Base-by-base conservation (phyloP, 768 basidiomycete genomes). In the Naganishia vaughanmartiniae region DNA sequence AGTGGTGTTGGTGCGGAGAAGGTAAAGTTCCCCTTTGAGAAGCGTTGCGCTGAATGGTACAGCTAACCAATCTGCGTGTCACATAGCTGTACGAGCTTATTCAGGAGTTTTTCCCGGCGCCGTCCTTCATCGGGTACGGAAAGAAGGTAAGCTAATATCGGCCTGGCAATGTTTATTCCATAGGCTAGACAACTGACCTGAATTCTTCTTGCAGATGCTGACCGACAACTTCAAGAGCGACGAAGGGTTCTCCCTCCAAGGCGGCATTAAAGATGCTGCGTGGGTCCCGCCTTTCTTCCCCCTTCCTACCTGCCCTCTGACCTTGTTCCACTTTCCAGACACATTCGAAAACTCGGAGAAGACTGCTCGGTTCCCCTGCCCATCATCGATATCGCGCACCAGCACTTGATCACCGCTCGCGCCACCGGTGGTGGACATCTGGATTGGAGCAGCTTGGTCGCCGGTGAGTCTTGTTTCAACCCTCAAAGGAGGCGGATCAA, bases 181-280 rank as follows among this genome's bases (percentile, higher is more conserved):
- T 34, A 28, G 14, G 6, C 4, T 3, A 6, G 31, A 7, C 31
- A 15, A 12, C 31, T 24, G n/a, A 63, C 46, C n/a, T 12, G 39
- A 7, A 11, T 26, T 21, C 14, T 12, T 1, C 54, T 55, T 31
- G 30, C 88, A 88, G 78, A 90, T 93, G 83, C 82, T 87, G 14
- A 83, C 87, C 67, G 88, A 92, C 80, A 83, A 86, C 39, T 94
- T 93, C 76, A 89, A 91, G 69, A 90, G 87, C 26, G 83, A 85
- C 11, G 83, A 82, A 21, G 93, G 92, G 17, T 93, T 95, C 78
- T 83, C 88, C 15, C 86, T 93, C 58, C 88, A 90, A 55, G 90
- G 90, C n/a, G 93, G 91, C 21, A 87, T 95, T 76, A 92, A 92
- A 76, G 92, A 93, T 76, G 89, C 90, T 0, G 81, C 85, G 85